Evolutionary conservation across 768 basidiomycete genomes (phyloP), one percentile per base, ranked within the genome.

Genomic region (Mycena vulgaris): DNA sequence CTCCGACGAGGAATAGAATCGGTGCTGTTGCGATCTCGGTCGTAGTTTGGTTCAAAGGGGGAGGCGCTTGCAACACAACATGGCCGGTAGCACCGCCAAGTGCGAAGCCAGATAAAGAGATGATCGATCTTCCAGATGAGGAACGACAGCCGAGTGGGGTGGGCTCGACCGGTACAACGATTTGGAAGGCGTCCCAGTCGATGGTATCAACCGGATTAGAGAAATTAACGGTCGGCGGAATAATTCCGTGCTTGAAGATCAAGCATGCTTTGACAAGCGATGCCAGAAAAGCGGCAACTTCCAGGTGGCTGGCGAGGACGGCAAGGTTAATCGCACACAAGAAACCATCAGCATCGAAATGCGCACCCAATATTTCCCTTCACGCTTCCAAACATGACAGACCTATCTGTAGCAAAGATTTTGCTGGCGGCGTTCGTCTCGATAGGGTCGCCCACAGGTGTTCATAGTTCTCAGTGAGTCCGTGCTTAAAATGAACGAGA

Each of bases 381-480:
- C 8, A 69, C 61, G 3, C 8, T 49, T 27, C 67, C 67, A 17
- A 68, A 27, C 0, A 19, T 4, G 13, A 23, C 30, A 5, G 13
- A 3, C 9, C 30, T 27, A 11, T 39, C 28, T 2, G 4, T 27
- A 0, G n/a, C 51, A 55, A 68, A 68, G 14, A 68, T 19, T 2
- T 3, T 0, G 2, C 53, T 51, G 9, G 66, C 42, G 1, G 42
- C 52, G n/a, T 52, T 68, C 5, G 66, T 19, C 42, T 68, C 66
- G 17, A 68, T 61, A 7, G 84, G 83, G 53, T 86, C 85, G 0
- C 83, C 84, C 2, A 42, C 76, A 55, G 79, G 77, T 8, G 85
- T n/a, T n/a, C n/a, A n/a, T n/a, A n/a, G n/a, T n/a, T n/a, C n/a
- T n/a, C n/a, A n/a, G n/a, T n/a, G n/a, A n/a, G n/a, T 84, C 4